Evolutionary conservation across 495 filamentous ascomycete genomes (phyloP).

Genomic region (Penicillium cosmopolitanum): DNA sequence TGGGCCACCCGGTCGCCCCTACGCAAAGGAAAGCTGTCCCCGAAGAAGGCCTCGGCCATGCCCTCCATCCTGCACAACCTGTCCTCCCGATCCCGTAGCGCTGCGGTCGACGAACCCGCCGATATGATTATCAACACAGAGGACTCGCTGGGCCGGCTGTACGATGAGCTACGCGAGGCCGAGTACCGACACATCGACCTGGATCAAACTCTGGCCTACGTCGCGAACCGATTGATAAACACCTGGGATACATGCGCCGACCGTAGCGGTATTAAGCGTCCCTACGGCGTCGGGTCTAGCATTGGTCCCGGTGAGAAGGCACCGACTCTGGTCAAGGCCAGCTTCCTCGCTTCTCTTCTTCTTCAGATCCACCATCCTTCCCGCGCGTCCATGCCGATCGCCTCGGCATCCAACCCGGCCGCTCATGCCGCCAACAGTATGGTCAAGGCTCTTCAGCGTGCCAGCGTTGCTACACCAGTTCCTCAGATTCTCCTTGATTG

Average conservation of each 20-base stretch:
- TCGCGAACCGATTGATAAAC: slow-evolving; percentile 55
- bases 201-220: slow-evolving; percentile 56
- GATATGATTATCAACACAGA: slow-evolving; percentile 52
- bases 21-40: slow-evolving; percentile 42
- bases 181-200: slow-evolving; percentile 58
- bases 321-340: slow-evolving; percentile 67
- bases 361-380: slow-evolving; percentile 76
- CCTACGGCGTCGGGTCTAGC: slow-evolving; percentile 50
- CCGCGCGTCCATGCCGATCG: slow-evolving; percentile 33
- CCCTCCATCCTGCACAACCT: slow-evolving; percentile 50
- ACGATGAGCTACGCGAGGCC: slow-evolving; percentile 58
- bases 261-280: slow-evolving; percentile 44
- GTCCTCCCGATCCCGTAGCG: slow-evolving; percentile 35
- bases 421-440: slow-evolving; percentile 32
- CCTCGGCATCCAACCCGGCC: slow-evolving; percentile 25
- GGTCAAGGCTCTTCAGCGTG: slow-evolving; percentile 36
- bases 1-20: slow-evolving; percentile 45
- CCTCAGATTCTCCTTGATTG: slow-evolving; percentile 79
- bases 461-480: slow-evolving; percentile 53
- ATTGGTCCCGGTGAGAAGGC: slow-evolving; percentile 67
- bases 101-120: slow-evolving; percentile 46
- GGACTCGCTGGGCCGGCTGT: slow-evolving; percentile 47
- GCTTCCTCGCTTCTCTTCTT: slow-evolving; percentile 69
- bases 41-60: slow-evolving; percentile 55
- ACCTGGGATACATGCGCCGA: slow-evolving; percentile 62